Evolutionary conservation across 441 rosid genomes (phyloP).

Genomic region (Dalechampia spathulata): DNA sequence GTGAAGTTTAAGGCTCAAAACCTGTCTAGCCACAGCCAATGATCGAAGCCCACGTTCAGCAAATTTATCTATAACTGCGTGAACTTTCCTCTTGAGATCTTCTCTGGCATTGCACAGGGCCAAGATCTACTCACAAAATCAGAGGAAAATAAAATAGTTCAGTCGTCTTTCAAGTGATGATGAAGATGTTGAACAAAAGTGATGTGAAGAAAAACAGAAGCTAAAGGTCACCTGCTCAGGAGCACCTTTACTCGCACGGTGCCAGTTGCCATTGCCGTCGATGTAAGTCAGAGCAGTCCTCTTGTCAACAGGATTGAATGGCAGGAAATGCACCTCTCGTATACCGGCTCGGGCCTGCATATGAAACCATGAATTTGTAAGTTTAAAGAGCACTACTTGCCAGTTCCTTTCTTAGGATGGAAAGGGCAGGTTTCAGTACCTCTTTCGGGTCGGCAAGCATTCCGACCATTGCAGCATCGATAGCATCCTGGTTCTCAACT

Average conservation of each 20-base stretch:
- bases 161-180: neutral
- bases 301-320: conserved; percentile 92
- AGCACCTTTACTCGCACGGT: conserved; percentile 93
- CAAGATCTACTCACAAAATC: conserved; percentile 46
- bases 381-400: neutral
- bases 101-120: conserved; percentile 55
- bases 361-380: neutral
- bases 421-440: conserved; percentile 21
- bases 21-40: conserved; percentile 65
- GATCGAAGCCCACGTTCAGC: conserved; percentile 90
- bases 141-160: conserved; percentile 9
- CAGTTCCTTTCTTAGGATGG: neutral
- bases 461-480: conserved; percentile 72
- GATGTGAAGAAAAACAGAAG: neutral
- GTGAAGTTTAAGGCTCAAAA: conserved; percentile 7
- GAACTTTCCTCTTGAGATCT: conserved; percentile 63
- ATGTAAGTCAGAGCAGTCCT: conserved; percentile 88
- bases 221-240: conserved; percentile 73
- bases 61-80: conserved; percentile 50
- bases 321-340: conserved; percentile 86
- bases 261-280: conserved; percentile 69
- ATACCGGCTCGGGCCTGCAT: conserved; percentile 82
- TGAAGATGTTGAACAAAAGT: neutral
- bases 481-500: conserved; percentile 68
- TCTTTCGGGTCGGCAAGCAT: conserved; percentile 71